These are phyloP conservation scores for Beauveria brongniartii DNA, from an alignment of 2,329 filamentous ascomycete genomes.

Conservation along the genomic window DNA sequence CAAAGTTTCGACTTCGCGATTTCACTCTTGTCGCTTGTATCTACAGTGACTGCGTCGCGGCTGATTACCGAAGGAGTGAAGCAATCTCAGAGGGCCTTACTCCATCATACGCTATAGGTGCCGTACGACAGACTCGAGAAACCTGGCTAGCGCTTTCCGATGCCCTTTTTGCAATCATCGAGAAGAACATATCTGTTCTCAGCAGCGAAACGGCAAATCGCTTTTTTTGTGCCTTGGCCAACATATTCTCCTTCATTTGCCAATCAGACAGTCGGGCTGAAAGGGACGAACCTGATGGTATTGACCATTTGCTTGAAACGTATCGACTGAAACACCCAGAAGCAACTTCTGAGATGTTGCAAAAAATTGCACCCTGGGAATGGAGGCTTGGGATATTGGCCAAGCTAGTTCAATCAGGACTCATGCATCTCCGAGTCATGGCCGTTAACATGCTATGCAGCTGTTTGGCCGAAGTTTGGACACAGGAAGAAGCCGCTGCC, in stretches of 20 bases:
- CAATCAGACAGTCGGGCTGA: slow-evolving; percentile 20
- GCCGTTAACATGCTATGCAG: slow-evolving; percentile 67
- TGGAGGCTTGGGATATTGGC: slow-evolving; percentile 65
- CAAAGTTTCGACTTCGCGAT: neutral
- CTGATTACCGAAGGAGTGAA: neutral
- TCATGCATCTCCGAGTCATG: slow-evolving; percentile 82
- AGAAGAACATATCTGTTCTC: slow-evolving; percentile 47
- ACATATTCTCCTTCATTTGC: slow-evolving; percentile 28
- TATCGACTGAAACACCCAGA: slow-evolving; percentile 25
- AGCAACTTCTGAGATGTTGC: slow-evolving; percentile 24
- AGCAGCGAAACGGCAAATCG: slow-evolving; percentile 34
- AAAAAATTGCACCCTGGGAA: slow-evolving; percentile 47
- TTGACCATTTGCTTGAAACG: slow-evolving; percentile 14
- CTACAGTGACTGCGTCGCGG: neutral
- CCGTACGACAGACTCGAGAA: neutral
- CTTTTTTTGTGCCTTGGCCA: slow-evolving; percentile 33
- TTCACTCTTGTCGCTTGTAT: neutral
- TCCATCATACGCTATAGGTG: no score
- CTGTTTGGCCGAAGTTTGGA: slow-evolving; percentile 62
- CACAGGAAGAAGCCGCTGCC: slow-evolving; percentile 40
- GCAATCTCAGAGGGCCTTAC: neutral
- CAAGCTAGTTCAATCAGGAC: slow-evolving; percentile 70
- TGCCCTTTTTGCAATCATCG: slow-evolving; percentile 28
- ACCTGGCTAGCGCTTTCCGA: neutral
- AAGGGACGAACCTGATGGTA: neutral